These are phyloP conservation scores for Amaranthus hypochondriacus DNA, from an alignment of 148 eudicot species.

Conservation along the genomic window DNA sequence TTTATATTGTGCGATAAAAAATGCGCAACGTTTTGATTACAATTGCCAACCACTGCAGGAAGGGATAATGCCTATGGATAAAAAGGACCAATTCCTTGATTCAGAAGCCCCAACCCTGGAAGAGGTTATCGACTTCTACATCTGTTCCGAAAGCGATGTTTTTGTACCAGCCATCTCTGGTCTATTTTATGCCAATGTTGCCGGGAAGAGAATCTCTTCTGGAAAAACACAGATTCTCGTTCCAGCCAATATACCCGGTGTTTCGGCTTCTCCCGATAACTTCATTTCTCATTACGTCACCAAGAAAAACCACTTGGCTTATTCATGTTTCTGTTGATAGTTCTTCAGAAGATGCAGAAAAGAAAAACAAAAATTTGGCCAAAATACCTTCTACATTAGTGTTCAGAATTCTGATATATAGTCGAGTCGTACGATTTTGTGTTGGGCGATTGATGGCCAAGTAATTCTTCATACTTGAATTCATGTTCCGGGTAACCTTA, in stretches of 20 bases:
- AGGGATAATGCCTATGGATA: conserved; percentile 77
- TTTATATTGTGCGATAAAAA: neutral
- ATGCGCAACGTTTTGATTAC: neutral
- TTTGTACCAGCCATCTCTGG: conserved; percentile 94
- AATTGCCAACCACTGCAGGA: conserved; percentile 44
- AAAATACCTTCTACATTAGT: neutral
- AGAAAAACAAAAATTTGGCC: neutral
- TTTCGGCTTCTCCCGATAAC: conserved; percentile 46
- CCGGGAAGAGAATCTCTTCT: conserved; percentile 78
- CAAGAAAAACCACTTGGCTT: conserved; percentile 83
- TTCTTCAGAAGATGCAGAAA: neutral
- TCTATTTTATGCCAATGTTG: conserved; percentile 84
- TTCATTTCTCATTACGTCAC: conserved; percentile 68
- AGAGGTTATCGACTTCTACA: conserved; percentile 76
- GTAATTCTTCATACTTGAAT: conserved; percentile 21
- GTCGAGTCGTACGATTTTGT: conserved; percentile 21
- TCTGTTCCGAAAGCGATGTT: conserved; percentile 77
- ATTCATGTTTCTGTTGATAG: conserved; percentile 78
- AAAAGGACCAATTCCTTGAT: conserved; percentile 59
- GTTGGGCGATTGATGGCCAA: conserved; percentile 10
- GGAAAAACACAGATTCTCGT: conserved; percentile 87
- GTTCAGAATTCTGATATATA: conserved; percentile 1
- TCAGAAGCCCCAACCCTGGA: conserved; percentile 59
- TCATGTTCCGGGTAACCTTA: conserved; percentile 15
- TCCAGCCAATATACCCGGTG: conserved; percentile 49